Percentiles rank a stretch among this genome's conserved stretches.
phyloP scores from a whole-genome alignment of 2,329 filamentous ascomycete species.

The Neurospora sp. region DNA sequence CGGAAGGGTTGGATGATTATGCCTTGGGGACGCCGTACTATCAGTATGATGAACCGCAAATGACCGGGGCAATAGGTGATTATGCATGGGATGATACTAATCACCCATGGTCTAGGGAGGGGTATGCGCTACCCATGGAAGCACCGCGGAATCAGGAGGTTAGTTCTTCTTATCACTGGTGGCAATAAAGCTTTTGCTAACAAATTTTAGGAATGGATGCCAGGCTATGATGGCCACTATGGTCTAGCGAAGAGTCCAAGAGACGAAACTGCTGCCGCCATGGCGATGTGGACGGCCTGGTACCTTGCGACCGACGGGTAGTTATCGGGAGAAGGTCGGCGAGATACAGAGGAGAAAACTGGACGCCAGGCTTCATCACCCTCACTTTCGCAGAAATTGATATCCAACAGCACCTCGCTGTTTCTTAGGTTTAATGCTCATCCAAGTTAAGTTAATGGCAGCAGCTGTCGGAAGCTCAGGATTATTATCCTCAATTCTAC shows the following conservation, averaged over 20 bases:
- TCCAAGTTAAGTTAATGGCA: background rate
- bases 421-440: background rate
- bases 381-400: background rate
- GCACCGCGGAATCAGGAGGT: slow-evolving; percentile 5
- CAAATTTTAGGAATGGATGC: background rate
- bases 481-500: no score
- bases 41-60: slow-evolving; percentile 8
- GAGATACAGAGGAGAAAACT: background rate
- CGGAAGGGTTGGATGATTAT: background rate
- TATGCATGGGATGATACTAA: background rate
- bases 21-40: slow-evolving; percentile 11
- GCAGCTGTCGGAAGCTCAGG: no score
- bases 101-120: background rate
- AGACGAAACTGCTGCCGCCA: background rate
- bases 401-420: background rate
- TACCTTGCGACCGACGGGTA: background rate
- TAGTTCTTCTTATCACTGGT: background rate
- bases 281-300: background rate
- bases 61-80: background rate
- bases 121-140: slow-evolving; percentile 3
- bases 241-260: background rate
- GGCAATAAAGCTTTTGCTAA: background rate
- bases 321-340: background rate
- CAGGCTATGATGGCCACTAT: background rate
- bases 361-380: background rate